A percentile compares a stretch with the other conserved stretches of the same genome.
Conservation (phyloP, 371 early-diverging fungal genomes). For the Mucor racemosus region DNA sequence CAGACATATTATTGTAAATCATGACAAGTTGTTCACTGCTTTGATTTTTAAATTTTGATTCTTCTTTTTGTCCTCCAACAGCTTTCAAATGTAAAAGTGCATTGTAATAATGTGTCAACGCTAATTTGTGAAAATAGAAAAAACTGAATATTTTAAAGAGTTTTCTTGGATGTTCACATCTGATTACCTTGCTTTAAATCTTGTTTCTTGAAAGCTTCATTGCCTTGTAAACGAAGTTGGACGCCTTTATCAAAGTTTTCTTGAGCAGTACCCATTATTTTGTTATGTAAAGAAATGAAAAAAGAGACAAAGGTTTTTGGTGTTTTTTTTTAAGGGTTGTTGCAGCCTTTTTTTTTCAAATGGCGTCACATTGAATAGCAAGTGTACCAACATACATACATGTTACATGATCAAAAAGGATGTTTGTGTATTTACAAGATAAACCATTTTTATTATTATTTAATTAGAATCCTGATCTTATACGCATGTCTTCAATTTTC, state of each 20-base stretch:
- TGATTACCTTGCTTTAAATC: conserved; percentile 36
- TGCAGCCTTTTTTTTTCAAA: background rate
- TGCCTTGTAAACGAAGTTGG: conserved; percentile 41
- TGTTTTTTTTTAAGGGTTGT: background rate
- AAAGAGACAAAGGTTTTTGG: background rate
- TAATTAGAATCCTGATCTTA: conserved; percentile 55
- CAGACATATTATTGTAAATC: conserved; percentile 55
- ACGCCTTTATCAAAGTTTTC: conserved; percentile 46
- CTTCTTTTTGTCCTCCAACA: conserved; percentile 36
- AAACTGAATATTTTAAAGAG: too few relatives aligned
- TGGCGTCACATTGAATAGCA: background rate
- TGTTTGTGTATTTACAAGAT: background rate
- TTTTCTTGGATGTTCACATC: background rate
- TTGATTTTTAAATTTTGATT: conserved; percentile 25
- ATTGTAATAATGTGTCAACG: conserved; percentile 41
- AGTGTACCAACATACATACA: too few relatives aligned
- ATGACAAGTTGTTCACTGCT: conserved; percentile 41
- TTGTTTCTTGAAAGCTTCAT: conserved; percentile 39
- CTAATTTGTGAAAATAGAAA: conserved; percentile 12
- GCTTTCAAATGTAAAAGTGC: conserved; percentile 46
- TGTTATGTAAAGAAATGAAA: background rate
- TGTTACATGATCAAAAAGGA: background rate
- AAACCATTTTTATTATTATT: background rate
- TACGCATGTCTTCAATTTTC: conserved; percentile 90
- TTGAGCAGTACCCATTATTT: conserved; percentile 26